Percentiles rank a stretch among this genome's conserved stretches.
These are phyloP conservation scores for Blastobotrys indianensis DNA, from an alignment of 1,139 yeast species.

Conservation along the genomic window DNA sequence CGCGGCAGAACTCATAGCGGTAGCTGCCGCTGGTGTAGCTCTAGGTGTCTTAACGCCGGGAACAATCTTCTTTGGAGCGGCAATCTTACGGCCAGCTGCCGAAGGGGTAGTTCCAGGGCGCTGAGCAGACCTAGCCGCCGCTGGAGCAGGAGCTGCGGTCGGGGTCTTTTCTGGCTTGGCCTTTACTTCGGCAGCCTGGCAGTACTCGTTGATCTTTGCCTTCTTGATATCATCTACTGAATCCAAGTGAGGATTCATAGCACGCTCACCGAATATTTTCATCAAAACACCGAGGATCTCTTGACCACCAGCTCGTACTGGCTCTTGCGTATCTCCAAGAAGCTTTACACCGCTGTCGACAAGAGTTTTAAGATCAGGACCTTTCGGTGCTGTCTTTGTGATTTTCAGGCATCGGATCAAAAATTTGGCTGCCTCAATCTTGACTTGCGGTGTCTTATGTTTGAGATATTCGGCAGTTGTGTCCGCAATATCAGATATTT, in stretches of 20 bases:
- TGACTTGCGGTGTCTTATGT: slow-evolving; percentile 81
- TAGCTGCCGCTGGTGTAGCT: slow-evolving; percentile 3
- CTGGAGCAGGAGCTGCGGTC: slow-evolving; percentile 18
- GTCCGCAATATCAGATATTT: slow-evolving; percentile 53
- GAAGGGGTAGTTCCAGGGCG: slow-evolving; percentile 4
- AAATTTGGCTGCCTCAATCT: slow-evolving; percentile 61
- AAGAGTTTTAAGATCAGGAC: slow-evolving; percentile 50
- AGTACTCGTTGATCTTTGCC: slow-evolving; percentile 58
- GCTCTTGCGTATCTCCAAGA: slow-evolving; percentile 77
- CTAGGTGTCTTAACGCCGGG: neutral
- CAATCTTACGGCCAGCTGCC: slow-evolving; percentile 12
- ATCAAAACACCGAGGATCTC: slow-evolving; percentile 76
- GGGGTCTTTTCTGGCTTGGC: slow-evolving; percentile 31
- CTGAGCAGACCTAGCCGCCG: slow-evolving; percentile 13
- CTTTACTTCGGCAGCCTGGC: slow-evolving; percentile 52
- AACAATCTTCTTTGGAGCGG: slow-evolving; percentile 9
- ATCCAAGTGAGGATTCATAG: slow-evolving; percentile 53
- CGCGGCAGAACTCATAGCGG: slow-evolving; percentile 5
- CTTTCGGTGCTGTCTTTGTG: slow-evolving; percentile 46
- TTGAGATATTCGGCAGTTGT: slow-evolving; percentile 54
- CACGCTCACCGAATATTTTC: slow-evolving; percentile 75
- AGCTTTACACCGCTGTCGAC: slow-evolving; percentile 54
- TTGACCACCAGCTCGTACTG: slow-evolving; percentile 73
- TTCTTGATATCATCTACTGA: slow-evolving; percentile 66
- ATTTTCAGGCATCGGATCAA: slow-evolving; percentile 58